Percentiles rank a stretch among this genome's conserved stretches.
Conservation (phyloP, 768 basidiomycete genomes). For the Lentinula detonsa region DNA sequence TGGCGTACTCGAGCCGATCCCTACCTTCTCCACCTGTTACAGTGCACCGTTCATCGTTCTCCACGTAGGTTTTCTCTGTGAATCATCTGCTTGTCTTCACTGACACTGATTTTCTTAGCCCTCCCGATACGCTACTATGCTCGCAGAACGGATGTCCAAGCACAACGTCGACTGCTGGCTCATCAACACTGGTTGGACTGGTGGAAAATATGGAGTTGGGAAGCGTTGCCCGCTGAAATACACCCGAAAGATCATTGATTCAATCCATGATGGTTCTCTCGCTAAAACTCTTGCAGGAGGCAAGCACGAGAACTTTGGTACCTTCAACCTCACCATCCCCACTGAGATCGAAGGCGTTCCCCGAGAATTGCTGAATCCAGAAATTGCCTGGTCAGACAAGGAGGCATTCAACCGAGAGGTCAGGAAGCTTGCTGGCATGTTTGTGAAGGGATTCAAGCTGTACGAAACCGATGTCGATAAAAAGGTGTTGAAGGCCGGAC, state of each 20-base stretch:
- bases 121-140: conserved; percentile 93
- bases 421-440: conserved; percentile 87
- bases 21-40: conserved; percentile 99
- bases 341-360: conserved; percentile 82
- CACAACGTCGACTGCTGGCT: conserved; percentile 93
- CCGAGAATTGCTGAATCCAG: conserved; percentile 84
- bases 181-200: conserved; percentile 98
- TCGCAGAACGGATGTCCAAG: conserved; percentile 88
- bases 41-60: conserved; percentile 99
- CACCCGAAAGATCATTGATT: conserved; percentile 95
- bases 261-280: conserved; percentile 91
- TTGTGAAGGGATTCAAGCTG: conserved; percentile 87
- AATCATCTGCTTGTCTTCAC: background rate
- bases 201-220: conserved; percentile 87
- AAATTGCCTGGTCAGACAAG: conserved; percentile 81
- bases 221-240: conserved; percentile 95
- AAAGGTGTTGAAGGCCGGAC: conserved; percentile 81
- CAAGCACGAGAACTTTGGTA: conserved; percentile 78
- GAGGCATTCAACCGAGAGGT: conserved; percentile 88
- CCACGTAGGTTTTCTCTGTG: conserved; percentile 47
- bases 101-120: conserved; percentile 40
- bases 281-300: conserved; percentile 81
- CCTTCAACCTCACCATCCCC: conserved; percentile 84
- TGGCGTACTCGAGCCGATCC: conserved; percentile 95
- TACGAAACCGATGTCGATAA: conserved; percentile 84